Base-by-base conservation (phyloP, 257 asterid genomes). In the Lantana camara region DNA sequence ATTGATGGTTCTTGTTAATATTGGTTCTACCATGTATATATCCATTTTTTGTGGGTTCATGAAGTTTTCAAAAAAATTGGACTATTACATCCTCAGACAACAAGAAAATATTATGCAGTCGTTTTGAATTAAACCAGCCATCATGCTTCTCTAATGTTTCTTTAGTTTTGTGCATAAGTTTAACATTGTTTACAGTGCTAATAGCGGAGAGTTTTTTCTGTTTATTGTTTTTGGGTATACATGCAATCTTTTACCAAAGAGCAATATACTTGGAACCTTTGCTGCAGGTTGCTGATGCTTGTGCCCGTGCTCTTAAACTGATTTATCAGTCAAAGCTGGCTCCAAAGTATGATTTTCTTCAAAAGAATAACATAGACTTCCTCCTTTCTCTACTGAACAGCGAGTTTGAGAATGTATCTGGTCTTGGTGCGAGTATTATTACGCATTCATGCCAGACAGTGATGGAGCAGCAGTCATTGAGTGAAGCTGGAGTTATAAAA, bases 371-470 rank as follows among this genome's bases (percentile, higher is more conserved):
- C 79, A 82, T 88, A 69, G 85, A 73, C 66, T 83, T 84, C 79
- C 88, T 90, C 70, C 85, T 81, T 45, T 85, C 89, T 3, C 73
- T 94, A 27, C 73, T 94, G 75, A 82, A 78, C 65, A 85, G 86
- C 63, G 79, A 84, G 67, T 88, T 90, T 40, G 97, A 88, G 76
- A 94, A 94, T 68, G 91, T 90, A 35, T 79, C 87, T 60, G 86
- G 95, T 65, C 96, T 94, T 63, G 99, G 96, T 71, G 89, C 95
- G 19, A 86, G 95, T 77, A 86, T 94, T 57, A 82, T 94, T 53
- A 73, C 96, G 0, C 95, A 94, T 74, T 94, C 99, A 32, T 90
- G 97, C 78, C 79, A 67, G 68, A 81, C 84, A 71, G 77, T 73
- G 56, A n/a, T 45, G 37, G 96, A 94, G 77, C 99, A 94, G 83